Evolutionary conservation across 768 basidiomycete genomes (phyloP).

Genomic region (Boletus patriciae): DNA sequence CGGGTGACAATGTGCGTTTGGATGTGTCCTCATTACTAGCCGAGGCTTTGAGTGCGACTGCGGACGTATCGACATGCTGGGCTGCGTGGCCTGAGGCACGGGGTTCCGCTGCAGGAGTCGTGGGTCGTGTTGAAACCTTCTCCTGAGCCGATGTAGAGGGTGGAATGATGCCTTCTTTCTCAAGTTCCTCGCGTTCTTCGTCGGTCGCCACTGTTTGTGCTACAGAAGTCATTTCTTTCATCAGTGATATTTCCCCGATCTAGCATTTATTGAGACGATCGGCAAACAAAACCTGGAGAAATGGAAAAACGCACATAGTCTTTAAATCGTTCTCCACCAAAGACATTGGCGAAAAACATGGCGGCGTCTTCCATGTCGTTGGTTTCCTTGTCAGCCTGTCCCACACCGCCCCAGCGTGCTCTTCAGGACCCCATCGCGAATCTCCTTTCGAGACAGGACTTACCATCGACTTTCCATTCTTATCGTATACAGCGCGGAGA

Average conservation of each 20-base stretch:
- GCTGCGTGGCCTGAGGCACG: conserved; percentile 6
- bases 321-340: conserved; percentile 89
- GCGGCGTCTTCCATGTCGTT: conserved; percentile 88
- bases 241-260: conserved; percentile 96
- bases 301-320: conserved; percentile 68
- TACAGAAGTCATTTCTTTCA: conserved; percentile 89
- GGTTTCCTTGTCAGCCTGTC: conserved; percentile 75
- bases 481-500: conserved; percentile 87
- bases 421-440: conserved; percentile 6
- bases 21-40: conserved; percentile 19
- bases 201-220: conserved; percentile 88
- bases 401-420: not conserved
- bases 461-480: conserved; percentile 90
- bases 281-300: not conserved
- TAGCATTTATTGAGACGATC: conserved; percentile 32
- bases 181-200: conserved; percentile 88
- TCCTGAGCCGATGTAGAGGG: conserved; percentile 19
- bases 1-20: conserved; percentile 13
- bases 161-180: conserved; percentile 56
- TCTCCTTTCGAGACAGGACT: conserved; percentile 23
- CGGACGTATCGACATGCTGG: conserved; percentile 14
- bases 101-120: conserved; percentile 16
- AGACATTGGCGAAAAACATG: conserved; percentile 93
- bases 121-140: conserved; percentile 15
- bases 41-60: conserved; percentile 20